Evolutionary conservation across 2,329 filamentous ascomycete genomes (phyloP), one percentile per base, ranked within the genome.

Genomic region (Neofusicoccum parvum): DNA sequence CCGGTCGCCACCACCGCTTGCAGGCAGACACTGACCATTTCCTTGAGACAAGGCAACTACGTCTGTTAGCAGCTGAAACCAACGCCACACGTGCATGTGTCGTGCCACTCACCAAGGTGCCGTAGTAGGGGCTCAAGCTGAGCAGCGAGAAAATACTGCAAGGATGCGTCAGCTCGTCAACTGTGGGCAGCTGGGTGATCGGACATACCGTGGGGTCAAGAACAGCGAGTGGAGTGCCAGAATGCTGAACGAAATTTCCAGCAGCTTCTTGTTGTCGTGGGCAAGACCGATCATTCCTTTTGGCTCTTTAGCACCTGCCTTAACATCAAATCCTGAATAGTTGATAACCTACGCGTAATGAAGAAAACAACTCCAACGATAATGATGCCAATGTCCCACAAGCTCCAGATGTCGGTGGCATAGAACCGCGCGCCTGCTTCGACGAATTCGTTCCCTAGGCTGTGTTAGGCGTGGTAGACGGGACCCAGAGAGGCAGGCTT

Each of bases 61-160:
- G 15, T 27, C 41, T 45, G 37, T 62, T 45, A 51, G 54, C 50
- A 65, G 64, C 64, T 51, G 64, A 60, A 46, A 17, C 46, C 14
- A 41, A 37, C 46, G 43, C 54, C 48, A 37, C 54, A 62, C 11
- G 43, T 14, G 36, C 27, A 32, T 7, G 6, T 32, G 37, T 23
- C 10, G 17, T 12, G 32, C 32, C 34, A 72, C 79, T 72, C 73
- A 83, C 80, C 56, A 95, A 78, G 0, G 91, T 95, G 48, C 92
- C 94, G 85, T 95, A 97, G 75, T 96, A 97, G 1, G 92, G 92
- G 71, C 92, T 92, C 69, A 97, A 78, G 74, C 91, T 94, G 68
- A 97, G 84, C 62, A 97, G 85, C 14, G 93, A 96, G 79, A 90
- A 96, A 70, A 96, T 90, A 67, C 92, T 89, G 48, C 48, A 54